Evolutionary conservation across 73 alveolate species (phyloP), one percentile per base, ranked within the genome.

Genomic region (Stentor coeruleus): DNA sequence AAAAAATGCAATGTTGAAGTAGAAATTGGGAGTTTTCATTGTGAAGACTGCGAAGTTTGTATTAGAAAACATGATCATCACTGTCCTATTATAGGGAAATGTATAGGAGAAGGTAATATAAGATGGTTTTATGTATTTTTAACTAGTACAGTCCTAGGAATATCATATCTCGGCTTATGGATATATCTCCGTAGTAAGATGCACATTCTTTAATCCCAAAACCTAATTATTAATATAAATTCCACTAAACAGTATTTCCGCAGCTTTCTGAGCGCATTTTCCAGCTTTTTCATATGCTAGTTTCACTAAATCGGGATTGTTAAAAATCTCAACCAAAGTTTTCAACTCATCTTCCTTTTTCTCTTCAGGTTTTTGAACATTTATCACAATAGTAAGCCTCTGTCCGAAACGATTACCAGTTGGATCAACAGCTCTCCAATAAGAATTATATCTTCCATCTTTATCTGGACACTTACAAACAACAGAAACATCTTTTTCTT

Each of bases 11-110:
- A 83, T 59, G 49, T 87, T 74, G 36, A 75, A 1, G 36, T 72
- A 72, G 57, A 57, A 55, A 84, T 35, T 59, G 84, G 82, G 33
- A 86, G 90, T 2, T 30, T 59, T 15, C 95, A 93, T 85, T 93
- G 98, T 39, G 37, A 76, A 66, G 82, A 81, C 58, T 93, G 98
- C 74, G 89, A 85, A 60, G 89, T 91, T 2, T 93, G 98, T 39
- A 79, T 86, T 2, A 92, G 89, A 77, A 90, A 85, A 26, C 74
- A 31, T 30, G 98, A 93, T 81, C 98, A 93, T 82, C 98, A 93
- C 84, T 93, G 95, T 76, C 95, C 95, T 2, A 82, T 91, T 89
- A 86, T 92, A 81, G 92, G 93, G 3, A 89, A 89, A 73, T 89
- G 95, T 58, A 87, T 89, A 36, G 95, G 93, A 14, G 35, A 85